Conservation (phyloP, 1,284 basidiomycete species). For the Malassezia sympodialis region DNA sequence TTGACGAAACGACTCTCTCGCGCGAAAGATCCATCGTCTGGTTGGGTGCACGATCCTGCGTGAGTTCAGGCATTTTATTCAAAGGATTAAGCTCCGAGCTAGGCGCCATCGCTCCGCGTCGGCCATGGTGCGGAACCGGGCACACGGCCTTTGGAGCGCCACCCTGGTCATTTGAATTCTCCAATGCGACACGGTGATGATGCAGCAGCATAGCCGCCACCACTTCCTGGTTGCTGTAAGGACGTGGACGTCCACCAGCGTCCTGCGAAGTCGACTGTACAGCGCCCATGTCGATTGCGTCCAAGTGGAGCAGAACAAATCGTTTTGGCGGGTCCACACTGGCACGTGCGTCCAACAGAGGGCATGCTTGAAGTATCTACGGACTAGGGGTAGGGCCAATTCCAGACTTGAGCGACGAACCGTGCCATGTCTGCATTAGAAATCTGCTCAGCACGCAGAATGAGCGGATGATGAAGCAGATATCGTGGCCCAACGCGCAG, state of each 20-base stretch:
- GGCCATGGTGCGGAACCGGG: conserved; percentile 25
- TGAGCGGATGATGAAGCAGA: conserved; percentile 79
- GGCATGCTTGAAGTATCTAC: background rate
- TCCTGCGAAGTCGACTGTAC: conserved; percentile 2
- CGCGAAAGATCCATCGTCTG: conserved; percentile 62
- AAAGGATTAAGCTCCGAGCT: conserved; percentile 56
- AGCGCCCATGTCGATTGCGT: conserved; percentile 6
- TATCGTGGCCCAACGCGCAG: conserved; percentile 73
- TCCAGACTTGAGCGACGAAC: conserved; percentile 83
- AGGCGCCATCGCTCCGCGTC: conserved; percentile 17
- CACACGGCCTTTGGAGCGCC: conserved; percentile 18
- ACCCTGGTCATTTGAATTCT: background rate
- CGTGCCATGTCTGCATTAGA: conserved; percentile 51
- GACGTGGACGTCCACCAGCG: background rate
- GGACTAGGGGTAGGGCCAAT: conserved; percentile 54
- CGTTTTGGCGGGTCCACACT: background rate
- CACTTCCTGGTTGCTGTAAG: conserved; percentile 26
- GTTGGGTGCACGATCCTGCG: conserved; percentile 59
- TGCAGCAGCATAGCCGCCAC: conserved; percentile 28
- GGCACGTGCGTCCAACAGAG: background rate
- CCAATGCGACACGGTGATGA: conserved; percentile 19
- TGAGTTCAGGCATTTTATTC: conserved; percentile 78
- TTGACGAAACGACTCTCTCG: conserved; percentile 67
- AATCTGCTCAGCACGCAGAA: conserved; percentile 68
- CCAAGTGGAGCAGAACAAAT: background rate